These are phyloP conservation scores for Furcasterigmium furcatum DNA, from an alignment of 2,329 filamentous ascomycete species.

Conservation along the genomic window DNA sequence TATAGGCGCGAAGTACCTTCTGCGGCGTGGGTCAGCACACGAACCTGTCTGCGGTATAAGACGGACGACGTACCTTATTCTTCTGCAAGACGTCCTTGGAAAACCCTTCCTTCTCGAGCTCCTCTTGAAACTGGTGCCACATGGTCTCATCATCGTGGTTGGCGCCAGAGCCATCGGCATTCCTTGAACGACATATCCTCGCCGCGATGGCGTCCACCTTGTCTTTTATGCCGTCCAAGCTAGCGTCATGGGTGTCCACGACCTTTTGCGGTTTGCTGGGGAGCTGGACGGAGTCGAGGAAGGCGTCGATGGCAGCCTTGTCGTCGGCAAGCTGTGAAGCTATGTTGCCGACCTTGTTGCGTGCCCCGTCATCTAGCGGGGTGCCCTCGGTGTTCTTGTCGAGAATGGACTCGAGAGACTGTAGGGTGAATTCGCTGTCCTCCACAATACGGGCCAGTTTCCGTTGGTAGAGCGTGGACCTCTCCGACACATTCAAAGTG, in stretches of 20 bases:
- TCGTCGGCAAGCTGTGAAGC: constrained; percentile 46
- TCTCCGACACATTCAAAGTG: constrained; percentile 40
- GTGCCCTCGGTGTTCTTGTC: constrained; percentile 35
- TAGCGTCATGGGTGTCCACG: constrained; percentile 28
- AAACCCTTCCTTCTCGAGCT: constrained; percentile 57
- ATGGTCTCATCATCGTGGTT: constrained; percentile 46
- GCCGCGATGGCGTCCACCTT: constrained; percentile 57
- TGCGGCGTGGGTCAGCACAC: constrained; percentile 23
- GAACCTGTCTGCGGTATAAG: constrained; percentile 1
- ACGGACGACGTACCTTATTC: constrained; percentile 47
- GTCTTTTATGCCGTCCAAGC: constrained; percentile 54
- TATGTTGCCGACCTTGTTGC: constrained; percentile 37
- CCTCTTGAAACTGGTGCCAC: constrained; percentile 57
- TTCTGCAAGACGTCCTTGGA: constrained; percentile 49
- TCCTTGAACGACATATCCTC: constrained; percentile 41
- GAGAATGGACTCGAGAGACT: constrained; percentile 51
- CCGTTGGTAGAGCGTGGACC: constrained; percentile 39
- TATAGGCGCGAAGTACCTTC: constrained; percentile 59
- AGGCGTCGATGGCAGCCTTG: constrained; percentile 49
- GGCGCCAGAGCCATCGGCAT: constrained; percentile 27
- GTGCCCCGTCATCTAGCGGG: constrained; percentile 17
- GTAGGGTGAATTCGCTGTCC: constrained; percentile 52
- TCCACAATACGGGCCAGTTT: constrained; percentile 50
- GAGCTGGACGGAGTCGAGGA: constrained; percentile 56
- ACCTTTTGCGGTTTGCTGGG: constrained; percentile 32